Evolutionary conservation across 768 basidiomycete genomes (phyloP), one percentile per base, ranked within the genome.

Genomic region (Boletus subcaerulescens): DNA sequence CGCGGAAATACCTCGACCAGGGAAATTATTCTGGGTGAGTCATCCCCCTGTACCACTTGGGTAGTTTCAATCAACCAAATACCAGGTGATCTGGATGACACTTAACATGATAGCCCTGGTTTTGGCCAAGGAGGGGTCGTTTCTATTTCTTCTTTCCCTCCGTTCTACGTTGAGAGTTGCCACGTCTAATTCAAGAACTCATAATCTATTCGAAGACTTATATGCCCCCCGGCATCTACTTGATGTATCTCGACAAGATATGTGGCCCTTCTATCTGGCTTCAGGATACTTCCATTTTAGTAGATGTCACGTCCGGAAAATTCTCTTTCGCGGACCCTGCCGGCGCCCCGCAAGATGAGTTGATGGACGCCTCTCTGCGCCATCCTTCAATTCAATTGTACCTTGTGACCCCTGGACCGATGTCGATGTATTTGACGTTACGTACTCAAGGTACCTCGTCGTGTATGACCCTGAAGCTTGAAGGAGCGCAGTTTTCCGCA

Each of bases 61-160:
- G 45, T 4, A 8, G 17, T 44, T 40, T 9, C 49, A 18, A 53
- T 29, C 4, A 22, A 57, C 20, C 0, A 31, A 38, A 31, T 50
- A 26, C 17, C 35, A 75, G 75, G 44, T 51, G 5, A 52, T 58
- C 6, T 73, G 72, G 68, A 55, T 66, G 40, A 44, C 50, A 18
- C 66, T 65, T 18, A 76, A 76, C 39, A 1, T 59, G 13, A 46
- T 55, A 4, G 60, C 63, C n/a, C n/a, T 69, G 5, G 54, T 75
- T 52, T 75, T 31, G 74, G 76, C 33, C 75, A 76, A 57, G 75
- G 73, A 39, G 75, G 75, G 17, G 63, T 76, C n/a, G 67, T 74
- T 74, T n/a, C 75, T 69, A 6, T 76, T 75, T 24, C 65, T 71
- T 31, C 59, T 74, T 32, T 60, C 62, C 42, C 62, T 76, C 8